Conservation (phyloP, 23 red algal species). For the Chondrus crispus region DNA sequence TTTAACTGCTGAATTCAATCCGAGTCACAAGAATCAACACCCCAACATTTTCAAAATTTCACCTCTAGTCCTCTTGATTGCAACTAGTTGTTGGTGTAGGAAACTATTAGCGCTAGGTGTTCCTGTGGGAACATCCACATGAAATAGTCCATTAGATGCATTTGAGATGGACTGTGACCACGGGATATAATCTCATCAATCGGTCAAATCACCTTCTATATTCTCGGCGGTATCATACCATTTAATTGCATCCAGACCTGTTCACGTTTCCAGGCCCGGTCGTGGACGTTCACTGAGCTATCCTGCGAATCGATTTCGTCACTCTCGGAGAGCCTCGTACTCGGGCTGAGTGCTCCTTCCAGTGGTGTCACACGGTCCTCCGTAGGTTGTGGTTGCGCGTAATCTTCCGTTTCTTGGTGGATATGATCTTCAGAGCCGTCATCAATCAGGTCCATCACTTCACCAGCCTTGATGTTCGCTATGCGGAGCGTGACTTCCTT, state of each 20-base stretch:
- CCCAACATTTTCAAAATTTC: conserved; percentile 15
- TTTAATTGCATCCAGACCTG: background rate
- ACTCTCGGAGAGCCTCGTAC: too few species aligned
- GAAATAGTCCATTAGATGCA: background rate
- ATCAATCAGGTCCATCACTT: too few species aligned
- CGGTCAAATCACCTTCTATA: conserved; percentile 1
- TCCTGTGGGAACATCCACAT: conserved; percentile 5
- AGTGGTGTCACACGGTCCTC: too few species aligned
- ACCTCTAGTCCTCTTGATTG: background rate
- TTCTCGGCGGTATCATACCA: background rate
- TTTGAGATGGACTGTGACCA: background rate
- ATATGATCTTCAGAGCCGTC: too few species aligned
- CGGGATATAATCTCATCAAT: background rate
- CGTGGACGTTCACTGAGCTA: too few species aligned
- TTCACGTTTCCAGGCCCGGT: too few species aligned
- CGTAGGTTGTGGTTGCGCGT: too few species aligned
- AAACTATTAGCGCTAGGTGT: background rate
- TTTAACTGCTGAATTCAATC: background rate
- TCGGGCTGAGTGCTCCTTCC: too few species aligned
- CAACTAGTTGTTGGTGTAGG: background rate
- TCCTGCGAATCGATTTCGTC: too few species aligned
- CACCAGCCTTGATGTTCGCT: too few species aligned
- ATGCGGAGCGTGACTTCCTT: too few species aligned
- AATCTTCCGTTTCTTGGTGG: too few species aligned
- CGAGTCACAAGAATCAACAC: background rate